A percentile compares a stretch with the other conserved stretches of the same genome.
Conservation (phyloP, 140 eudicot species). For the Flaveria floridana region DNA sequence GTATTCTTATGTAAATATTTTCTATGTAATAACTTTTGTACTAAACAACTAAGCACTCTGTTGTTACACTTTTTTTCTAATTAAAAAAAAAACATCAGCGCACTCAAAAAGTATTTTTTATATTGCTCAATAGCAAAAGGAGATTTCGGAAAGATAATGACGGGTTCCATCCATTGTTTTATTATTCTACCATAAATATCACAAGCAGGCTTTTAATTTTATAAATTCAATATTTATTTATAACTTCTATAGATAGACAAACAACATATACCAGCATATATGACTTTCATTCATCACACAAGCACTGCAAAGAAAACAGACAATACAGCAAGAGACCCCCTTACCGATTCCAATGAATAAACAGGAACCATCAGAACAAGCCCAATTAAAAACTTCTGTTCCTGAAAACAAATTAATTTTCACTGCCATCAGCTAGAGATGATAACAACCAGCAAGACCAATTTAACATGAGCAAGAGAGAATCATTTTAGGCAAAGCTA, state of each 20-base stretch:
- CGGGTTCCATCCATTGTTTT: neutral
- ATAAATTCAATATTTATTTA: neutral
- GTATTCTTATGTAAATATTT: neutral
- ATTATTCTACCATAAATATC: neutral
- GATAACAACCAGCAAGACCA: slow-evolving; percentile 17
- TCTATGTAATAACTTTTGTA: neutral
- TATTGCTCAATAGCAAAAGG: neutral
- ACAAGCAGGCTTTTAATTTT: neutral
- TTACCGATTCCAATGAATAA: slow-evolving; percentile 87
- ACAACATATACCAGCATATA: slow-evolving; percentile 14
- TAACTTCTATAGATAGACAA: neutral
- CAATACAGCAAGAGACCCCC: slow-evolving; percentile 21
- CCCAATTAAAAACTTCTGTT: slow-evolving; percentile 88
- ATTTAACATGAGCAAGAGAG: neutral
- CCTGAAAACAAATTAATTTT: slow-evolving; percentile 56
- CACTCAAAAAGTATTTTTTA: neutral
- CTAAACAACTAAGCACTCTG: neutral
- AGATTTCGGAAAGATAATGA: neutral
- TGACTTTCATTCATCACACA: too few species aligned
- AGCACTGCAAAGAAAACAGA: neutral
- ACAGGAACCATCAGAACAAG: slow-evolving; percentile 90
- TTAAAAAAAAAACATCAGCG: neutral
- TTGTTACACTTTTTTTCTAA: neutral
- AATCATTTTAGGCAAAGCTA: slow-evolving; percentile 6
- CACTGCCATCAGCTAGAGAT: slow-evolving; percentile 29